phyloP scores from a whole-genome alignment of 352 stramenopile genomes.

The Pythium periplocum region DNA sequence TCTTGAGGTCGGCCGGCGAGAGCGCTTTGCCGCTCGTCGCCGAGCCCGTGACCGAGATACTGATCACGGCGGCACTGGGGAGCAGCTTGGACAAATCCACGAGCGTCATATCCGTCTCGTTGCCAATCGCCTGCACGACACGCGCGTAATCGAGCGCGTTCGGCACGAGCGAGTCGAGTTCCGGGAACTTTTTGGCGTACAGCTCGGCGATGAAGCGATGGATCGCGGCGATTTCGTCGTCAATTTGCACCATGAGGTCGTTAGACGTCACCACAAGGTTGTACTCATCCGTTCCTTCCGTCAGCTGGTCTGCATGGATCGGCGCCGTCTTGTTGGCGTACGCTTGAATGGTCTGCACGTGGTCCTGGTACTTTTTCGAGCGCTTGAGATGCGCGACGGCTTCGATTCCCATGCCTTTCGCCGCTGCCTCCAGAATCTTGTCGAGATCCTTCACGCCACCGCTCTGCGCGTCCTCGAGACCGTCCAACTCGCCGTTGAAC shows the following conservation, averaged over 20 bases:
- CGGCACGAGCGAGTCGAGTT: constrained; percentile 92
- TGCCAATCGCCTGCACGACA: constrained; percentile 89
- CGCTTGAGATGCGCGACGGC: constrained; percentile 70
- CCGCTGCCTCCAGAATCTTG: constrained; percentile 29
- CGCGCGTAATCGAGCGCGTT: constrained; percentile 91
- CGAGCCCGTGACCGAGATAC: constrained; percentile 91
- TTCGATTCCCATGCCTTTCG: constrained; percentile 49
- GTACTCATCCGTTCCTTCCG: constrained; percentile 71
- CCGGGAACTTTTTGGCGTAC: constrained; percentile 93
- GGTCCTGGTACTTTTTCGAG: constrained; percentile 59
- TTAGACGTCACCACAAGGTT: constrained; percentile 88
- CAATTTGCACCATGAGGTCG: constrained; percentile 90
- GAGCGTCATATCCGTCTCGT: constrained; percentile 92
- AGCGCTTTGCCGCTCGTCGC: constrained; percentile 88
- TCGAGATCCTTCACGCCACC: constrained; percentile 27
- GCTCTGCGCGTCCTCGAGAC: constrained; percentile 14
- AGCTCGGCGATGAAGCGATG: constrained; percentile 90
- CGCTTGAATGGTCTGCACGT: constrained; percentile 64
- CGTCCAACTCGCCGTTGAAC: constrained; percentile 14
- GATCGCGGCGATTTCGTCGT: constrained; percentile 89
- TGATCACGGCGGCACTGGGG: constrained; percentile 92
- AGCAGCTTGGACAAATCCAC: constrained; percentile 89
- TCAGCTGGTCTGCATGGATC: constrained; percentile 29
- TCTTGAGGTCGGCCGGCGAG: constrained; percentile 53
- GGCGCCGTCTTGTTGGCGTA: constrained; percentile 35